A percentile compares a stretch with the other conserved stretches of the same genome.
Conservation (phyloP, 345 rosid species). For the Hibiscus tridactylites region DNA sequence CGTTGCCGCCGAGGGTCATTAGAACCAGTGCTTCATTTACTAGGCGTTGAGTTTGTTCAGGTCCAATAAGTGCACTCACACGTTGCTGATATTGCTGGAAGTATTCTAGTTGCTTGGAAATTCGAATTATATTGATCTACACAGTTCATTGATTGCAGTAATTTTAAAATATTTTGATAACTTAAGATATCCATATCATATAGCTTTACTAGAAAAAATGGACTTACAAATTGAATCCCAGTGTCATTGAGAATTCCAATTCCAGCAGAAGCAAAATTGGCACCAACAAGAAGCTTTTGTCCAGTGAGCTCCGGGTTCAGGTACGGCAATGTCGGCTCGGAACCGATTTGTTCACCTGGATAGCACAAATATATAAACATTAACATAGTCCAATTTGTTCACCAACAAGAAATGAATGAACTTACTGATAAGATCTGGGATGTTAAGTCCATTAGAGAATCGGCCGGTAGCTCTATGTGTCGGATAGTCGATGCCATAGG, state of each 20-base stretch:
- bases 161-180: neutral
- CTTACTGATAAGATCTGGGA: slow-evolving; percentile 71
- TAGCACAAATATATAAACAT: too few species aligned
- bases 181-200: neutral
- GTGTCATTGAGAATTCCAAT: slow-evolving; percentile 87
- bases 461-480: slow-evolving; percentile 66
- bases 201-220: neutral
- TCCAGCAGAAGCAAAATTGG: slow-evolving; percentile 90
- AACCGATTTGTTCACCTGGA: slow-evolving; percentile 56
- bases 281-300: slow-evolving; percentile 58
- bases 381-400: neutral
- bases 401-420: neutral
- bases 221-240: slow-evolving; percentile 55
- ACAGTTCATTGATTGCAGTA: slow-evolving; percentile 9
- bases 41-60: slow-evolving; percentile 37
- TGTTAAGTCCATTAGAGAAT: slow-evolving; percentile 83
- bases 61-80: slow-evolving; percentile 50
- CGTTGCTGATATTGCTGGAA: slow-evolving; percentile 65
- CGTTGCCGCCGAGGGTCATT: slow-evolving; percentile 85
- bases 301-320: slow-evolving; percentile 62
- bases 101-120: slow-evolving; percentile 41
- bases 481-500: slow-evolving; percentile 71
- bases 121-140: slow-evolving; percentile 75
- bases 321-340: slow-evolving; percentile 64
- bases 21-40: slow-evolving; percentile 64